Percentiles rank a stretch among this genome's conserved stretches.
phyloP scores from a whole-genome alignment of 1,284 basidiomycete species.

The Ustilago esculenta region DNA sequence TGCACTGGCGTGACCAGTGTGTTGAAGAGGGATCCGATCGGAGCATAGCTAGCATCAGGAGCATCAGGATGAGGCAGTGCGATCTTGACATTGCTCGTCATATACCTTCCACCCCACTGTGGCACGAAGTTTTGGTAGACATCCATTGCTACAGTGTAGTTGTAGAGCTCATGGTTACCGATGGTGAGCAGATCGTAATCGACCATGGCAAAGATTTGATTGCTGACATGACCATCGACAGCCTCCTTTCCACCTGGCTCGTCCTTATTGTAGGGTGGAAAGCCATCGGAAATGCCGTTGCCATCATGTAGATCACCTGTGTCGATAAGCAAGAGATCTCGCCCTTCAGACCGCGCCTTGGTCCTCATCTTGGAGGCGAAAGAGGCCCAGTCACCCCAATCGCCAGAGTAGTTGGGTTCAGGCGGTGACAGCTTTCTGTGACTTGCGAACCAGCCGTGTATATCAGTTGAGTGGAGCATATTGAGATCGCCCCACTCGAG shows the following conservation, averaged over 20 bases:
- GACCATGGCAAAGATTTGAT: conserved; percentile 73
- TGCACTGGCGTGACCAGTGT: conserved; percentile 55
- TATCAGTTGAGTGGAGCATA: conserved; percentile 82
- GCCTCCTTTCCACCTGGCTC: conserved; percentile 47
- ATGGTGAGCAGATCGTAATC: conserved; percentile 85
- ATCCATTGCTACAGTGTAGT: conserved; percentile 78
- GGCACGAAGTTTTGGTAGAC: conserved; percentile 83
- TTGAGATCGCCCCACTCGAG: conserved; percentile 82
- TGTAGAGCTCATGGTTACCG: conserved; percentile 89
- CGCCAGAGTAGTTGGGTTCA: conserved; percentile 62
- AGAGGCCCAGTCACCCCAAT: conserved; percentile 66
- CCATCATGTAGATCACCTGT: conserved; percentile 65
- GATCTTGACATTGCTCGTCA: conserved; percentile 60
- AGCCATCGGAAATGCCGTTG: conserved; percentile 63
- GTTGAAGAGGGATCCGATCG: conserved; percentile 55
- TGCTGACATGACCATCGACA: conserved; percentile 59
- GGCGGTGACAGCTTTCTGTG: conserved; percentile 63
- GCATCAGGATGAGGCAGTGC: conserved; percentile 39
- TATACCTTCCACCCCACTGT: conserved; percentile 66
- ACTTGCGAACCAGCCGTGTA: conserved; percentile 71
- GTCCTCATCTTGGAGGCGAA: conserved; percentile 63
- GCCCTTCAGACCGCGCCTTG: conserved; percentile 50
- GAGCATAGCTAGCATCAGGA: conserved; percentile 27
- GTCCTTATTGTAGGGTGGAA: conserved; percentile 40
- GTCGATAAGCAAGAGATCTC: conserved; percentile 65